A percentile compares a stretch with the other conserved stretches of the same genome.
phyloP scores from a whole-genome alignment of 768 basidiomycete genomes.

The Leccinellum rugosiceps region DNA sequence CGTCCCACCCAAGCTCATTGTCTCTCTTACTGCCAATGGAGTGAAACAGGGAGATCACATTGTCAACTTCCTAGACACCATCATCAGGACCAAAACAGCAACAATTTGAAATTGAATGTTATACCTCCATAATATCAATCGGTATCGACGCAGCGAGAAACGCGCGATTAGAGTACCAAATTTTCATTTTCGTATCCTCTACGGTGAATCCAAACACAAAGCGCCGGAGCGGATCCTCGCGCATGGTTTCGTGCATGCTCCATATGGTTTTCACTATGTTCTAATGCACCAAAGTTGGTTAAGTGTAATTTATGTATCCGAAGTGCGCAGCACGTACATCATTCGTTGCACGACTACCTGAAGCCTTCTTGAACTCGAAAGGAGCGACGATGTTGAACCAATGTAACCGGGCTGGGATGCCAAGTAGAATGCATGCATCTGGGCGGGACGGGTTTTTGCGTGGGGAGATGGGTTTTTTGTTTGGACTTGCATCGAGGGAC shows the following conservation, averaged over 20 bases:
- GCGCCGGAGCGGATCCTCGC: neutral
- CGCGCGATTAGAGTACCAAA: conserved; percentile 23
- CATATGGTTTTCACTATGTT: conserved; percentile 24
- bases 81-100: too few species aligned
- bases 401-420: too few species aligned
- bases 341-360: neutral
- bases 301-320: neutral
- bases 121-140: neutral
- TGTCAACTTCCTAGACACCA: too few species aligned
- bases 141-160: neutral
- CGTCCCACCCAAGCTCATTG: conserved; percentile 8
- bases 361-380: too few species aligned
- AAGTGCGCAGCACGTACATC: neutral
- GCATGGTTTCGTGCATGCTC: conserved; percentile 11
- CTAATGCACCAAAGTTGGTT: neutral
- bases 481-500: too few species aligned
- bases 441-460: too few species aligned
- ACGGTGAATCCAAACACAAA: neutral
- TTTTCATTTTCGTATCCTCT: conserved; percentile 8
- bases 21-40: too few species aligned
- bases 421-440: too few species aligned
- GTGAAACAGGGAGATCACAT: too few species aligned
- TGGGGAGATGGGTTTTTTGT: too few species aligned
- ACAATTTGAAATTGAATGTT: too few species aligned
- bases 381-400: too few species aligned